Conservation (phyloP, 1,139 yeast genomes). For the Neolecta irregularis region DNA sequence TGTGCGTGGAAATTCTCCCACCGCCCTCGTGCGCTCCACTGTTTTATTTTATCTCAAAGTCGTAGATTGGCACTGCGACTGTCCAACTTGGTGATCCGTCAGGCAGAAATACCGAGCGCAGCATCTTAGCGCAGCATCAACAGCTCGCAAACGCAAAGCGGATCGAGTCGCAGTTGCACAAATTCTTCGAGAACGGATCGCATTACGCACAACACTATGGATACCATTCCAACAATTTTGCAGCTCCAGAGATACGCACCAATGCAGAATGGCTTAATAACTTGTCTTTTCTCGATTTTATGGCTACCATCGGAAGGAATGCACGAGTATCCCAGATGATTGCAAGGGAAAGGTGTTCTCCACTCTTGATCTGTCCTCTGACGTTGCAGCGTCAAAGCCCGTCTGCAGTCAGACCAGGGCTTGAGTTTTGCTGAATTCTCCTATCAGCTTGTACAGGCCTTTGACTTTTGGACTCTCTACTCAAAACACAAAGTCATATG, state of each 20-base stretch:
- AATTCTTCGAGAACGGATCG: conserved; percentile 49
- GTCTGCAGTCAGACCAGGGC: conserved; percentile 53
- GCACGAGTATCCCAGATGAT: conserved; percentile 79
- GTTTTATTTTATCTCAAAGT: not conserved
- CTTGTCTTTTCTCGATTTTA: conserved; percentile 57
- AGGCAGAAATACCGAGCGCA: conserved; percentile 68
- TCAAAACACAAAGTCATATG: conserved; percentile 42
- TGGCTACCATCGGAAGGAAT: conserved; percentile 61
- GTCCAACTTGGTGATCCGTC: conserved; percentile 96
- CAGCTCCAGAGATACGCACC: conserved; percentile 36
- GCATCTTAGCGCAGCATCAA: conserved; percentile 35
- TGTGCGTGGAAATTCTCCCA: conserved; percentile 67
- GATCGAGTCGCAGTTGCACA: conserved; percentile 46
- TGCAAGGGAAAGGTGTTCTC: conserved; percentile 47
- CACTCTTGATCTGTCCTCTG: not conserved
- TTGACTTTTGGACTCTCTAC: conserved; percentile 76
- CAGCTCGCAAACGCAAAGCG: conserved; percentile 43
- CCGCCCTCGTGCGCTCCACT: conserved; percentile 36
- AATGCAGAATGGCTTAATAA: conserved; percentile 80
- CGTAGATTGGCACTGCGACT: conserved; percentile 88
- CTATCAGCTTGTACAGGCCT: conserved; percentile 85
- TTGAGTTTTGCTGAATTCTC: conserved; percentile 88
- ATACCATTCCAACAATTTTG: conserved; percentile 21
- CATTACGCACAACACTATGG: conserved; percentile 44
- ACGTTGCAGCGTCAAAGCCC: conserved; percentile 41